Conservation (phyloP, 805 yeast species). For the Candida ovalis region DNA sequence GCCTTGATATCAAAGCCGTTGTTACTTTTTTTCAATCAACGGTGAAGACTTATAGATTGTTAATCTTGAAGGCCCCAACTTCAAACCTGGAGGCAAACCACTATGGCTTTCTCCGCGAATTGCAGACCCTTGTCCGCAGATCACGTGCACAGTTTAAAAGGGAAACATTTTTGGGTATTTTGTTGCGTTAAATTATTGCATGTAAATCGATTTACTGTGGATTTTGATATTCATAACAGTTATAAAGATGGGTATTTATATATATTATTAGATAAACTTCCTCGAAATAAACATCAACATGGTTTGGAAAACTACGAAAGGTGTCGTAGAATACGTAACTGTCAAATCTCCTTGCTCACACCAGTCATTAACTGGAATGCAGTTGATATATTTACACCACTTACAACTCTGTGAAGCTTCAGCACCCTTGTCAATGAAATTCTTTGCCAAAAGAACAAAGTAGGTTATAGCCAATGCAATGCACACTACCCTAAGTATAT, state of each 20-base stretch:
- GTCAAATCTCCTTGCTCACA: conserved; percentile 37
- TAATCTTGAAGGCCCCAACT: too few species aligned
- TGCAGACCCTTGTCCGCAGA: not conserved
- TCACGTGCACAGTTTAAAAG: not conserved
- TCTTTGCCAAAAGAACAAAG: conserved; percentile 45
- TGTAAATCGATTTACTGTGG: not conserved
- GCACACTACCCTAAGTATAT: conserved; percentile 40
- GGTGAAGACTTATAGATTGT: too few species aligned
- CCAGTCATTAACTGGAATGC: conserved; percentile 70
- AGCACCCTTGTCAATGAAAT: conserved; percentile 47
- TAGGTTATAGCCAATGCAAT: conserved; percentile 45
- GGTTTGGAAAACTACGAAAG: not conserved
- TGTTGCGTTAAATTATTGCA: too few species aligned
- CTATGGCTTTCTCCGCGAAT: not conserved
- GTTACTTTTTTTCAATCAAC: too few species aligned
- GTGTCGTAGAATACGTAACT: conserved; percentile 5
- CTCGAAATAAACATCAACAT: not conserved
- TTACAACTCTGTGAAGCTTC: conserved; percentile 41
- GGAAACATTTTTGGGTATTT: not conserved
- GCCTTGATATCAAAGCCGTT: too few species aligned
- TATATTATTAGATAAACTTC: not conserved
- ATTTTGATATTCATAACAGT: not conserved
- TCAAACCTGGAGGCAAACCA: not conserved
- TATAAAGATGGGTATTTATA: not conserved
- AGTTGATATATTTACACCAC: conserved; percentile 74